Conservation (phyloP, 1,139 yeast species). For the Pichia sp. region DNA sequence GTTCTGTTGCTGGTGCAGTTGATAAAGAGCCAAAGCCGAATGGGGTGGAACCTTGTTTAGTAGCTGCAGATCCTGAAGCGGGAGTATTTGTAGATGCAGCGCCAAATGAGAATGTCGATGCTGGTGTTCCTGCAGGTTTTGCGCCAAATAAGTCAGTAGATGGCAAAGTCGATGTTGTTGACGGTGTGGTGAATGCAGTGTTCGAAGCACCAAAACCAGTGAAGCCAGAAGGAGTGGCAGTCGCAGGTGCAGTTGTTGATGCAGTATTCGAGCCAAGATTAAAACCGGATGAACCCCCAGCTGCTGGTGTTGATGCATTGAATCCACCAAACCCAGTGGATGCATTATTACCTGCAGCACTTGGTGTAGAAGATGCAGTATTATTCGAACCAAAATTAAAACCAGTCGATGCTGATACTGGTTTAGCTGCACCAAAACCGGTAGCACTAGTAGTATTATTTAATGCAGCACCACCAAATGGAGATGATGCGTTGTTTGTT, state of each 20-base stretch:
- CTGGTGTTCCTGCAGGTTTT: not conserved
- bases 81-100: not conserved
- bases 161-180: not conserved
- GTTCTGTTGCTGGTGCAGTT: not conserved
- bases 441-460: not conserved
- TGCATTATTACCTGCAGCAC: conserved; percentile 2
- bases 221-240: conserved; percentile 19
- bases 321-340: conserved; percentile 18
- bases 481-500: conserved; percentile 4
- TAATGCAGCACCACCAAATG: conserved; percentile 1
- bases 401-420: conserved; percentile 8
- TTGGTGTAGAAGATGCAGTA: conserved; percentile 3
- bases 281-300: conserved; percentile 6
- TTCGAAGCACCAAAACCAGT: not conserved
- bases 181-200: not conserved
- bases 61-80: not conserved
- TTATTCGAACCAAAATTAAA: conserved; percentile 16
- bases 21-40: not conserved
- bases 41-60: not conserved
- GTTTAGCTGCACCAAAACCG: not conserved
- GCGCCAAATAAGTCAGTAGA: not conserved
- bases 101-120: not conserved
- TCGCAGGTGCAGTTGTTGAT: conserved; percentile 7
- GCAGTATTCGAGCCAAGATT: conserved; percentile 9
- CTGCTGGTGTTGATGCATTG: not conserved